Conservation (phyloP, 176 grass and related monocot species). For the Zizania latifolia region DNA sequence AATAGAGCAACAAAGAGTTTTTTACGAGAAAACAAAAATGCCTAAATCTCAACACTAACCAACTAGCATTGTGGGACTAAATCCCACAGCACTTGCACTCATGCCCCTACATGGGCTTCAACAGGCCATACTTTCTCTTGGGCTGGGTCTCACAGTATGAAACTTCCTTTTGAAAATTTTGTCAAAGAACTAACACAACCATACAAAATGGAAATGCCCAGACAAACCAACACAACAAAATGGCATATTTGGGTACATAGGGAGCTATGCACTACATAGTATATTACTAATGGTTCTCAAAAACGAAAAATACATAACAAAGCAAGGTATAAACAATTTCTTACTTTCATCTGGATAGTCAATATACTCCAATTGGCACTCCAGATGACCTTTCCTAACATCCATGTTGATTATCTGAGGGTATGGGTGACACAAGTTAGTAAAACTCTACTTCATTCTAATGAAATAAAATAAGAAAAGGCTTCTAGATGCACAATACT, state of each 20-base stretch:
- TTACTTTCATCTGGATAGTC: conserved; percentile 76
- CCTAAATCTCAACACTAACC: too few relatives aligned
- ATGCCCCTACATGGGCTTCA: too few relatives aligned
- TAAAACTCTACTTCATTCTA: neutral
- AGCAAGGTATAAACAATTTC: conserved; percentile 7
- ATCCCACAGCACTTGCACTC: too few relatives aligned
- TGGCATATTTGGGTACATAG: neutral
- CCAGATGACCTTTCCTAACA: conserved; percentile 16
- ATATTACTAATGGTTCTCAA: neutral
- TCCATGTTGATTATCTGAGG: conserved; percentile 40
- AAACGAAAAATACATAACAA: neutral
- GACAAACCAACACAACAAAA: neutral
- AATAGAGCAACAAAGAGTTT: too few relatives aligned
- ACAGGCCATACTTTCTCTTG: too few relatives aligned
- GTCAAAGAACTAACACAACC: neutral
- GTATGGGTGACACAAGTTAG: conserved; percentile 3
- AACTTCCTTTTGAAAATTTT: neutral
- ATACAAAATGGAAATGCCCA: neutral
- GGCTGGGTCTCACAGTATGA: too few relatives aligned
- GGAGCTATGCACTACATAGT: too few relatives aligned
- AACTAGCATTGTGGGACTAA: too few relatives aligned
- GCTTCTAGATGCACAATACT: neutral
- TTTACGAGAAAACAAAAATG: too few relatives aligned
- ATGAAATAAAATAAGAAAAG: neutral
- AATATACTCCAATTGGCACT: conserved; percentile 39